A percentile compares a stretch with the other conserved stretches of the same genome.
These are phyloP conservation scores for Gonapodya sp. DNA, from an alignment of 192 early-diverging fungal species.

Conservation along the genomic window DNA sequence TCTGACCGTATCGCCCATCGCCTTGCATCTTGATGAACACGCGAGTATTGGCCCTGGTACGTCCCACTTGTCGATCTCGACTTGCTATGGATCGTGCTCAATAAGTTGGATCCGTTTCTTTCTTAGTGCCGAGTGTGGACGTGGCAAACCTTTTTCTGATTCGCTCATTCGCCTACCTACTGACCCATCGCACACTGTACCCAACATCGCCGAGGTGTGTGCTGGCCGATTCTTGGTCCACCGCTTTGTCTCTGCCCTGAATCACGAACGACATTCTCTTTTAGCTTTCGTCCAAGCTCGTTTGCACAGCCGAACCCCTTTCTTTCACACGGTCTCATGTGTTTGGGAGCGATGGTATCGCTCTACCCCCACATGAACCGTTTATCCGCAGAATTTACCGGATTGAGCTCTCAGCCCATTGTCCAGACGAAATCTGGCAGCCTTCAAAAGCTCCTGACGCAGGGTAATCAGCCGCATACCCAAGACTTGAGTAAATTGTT, in stretches of 20 bases:
- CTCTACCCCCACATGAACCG: not conserved
- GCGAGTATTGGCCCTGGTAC: no score
- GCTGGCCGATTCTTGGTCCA: not conserved
- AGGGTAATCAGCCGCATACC: not conserved
- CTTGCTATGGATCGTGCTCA: no score
- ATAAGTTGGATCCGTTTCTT: not conserved
- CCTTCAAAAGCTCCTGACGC: not conserved
- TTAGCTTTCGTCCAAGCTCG: not conserved
- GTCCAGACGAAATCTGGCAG: not conserved
- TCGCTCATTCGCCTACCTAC: not conserved
- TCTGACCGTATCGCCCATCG: not conserved
- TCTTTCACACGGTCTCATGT: not conserved
- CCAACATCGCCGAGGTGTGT: not conserved
- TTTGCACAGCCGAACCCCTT: not conserved
- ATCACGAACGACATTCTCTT: not conserved
- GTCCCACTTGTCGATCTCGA: no score
- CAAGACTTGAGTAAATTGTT: not conserved
- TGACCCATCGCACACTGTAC: not conserved
- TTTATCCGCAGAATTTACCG: not conserved
- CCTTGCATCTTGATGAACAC: not conserved
- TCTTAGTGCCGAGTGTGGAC: not conserved
- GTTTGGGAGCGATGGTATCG: not conserved
- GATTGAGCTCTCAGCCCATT: not conserved
- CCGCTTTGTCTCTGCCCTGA: not conserved
- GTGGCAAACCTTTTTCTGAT: not conserved